phyloP scores from a whole-genome alignment of 179 eudicot genomes.

The Spinacia oleracea region DNA sequence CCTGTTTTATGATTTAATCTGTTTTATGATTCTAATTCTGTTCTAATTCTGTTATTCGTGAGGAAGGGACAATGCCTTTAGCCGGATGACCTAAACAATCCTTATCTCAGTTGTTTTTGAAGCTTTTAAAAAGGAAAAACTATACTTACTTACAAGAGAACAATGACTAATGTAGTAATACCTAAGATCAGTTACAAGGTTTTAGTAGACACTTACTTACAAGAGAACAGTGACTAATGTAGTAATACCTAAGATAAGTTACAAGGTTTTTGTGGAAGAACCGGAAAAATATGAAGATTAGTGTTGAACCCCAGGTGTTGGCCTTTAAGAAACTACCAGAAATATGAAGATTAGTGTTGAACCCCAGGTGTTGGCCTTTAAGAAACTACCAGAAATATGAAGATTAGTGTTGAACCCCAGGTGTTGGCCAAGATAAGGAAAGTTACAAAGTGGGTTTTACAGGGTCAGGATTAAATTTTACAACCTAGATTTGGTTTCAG shows the following conservation, averaged over 20 bases:
- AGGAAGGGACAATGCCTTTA: conserved; percentile 21
- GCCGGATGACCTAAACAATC: conserved; percentile 68
- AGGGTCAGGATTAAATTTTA: conserved; percentile 26
- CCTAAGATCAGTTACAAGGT: too few species aligned
- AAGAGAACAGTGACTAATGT: conserved; percentile 70
- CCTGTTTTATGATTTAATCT: too few species aligned
- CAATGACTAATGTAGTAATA: too few species aligned
- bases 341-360: too few species aligned
- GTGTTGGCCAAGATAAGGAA: conserved; percentile 58
- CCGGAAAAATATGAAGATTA: conserved; percentile 54
- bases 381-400: too few species aligned
- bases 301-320: conserved; percentile 49
- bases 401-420: too few species aligned
- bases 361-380: too few species aligned
- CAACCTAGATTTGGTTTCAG: too few species aligned
- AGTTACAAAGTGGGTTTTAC: conserved; percentile 55
- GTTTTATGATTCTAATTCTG: too few species aligned
- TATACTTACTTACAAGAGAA: too few species aligned
- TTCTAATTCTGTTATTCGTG: too few species aligned
- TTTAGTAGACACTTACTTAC: too few species aligned
- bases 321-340: conserved; percentile 33
- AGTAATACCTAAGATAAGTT: conserved; percentile 42
- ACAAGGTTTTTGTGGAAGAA: conserved; percentile 40
- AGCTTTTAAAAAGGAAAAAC: conserved; percentile 25
- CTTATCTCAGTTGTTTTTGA: conserved; percentile 50